These are phyloP conservation scores for Agaricales sp. DNA, from an alignment of 1,284 basidiomycete genomes.

Conservation along the genomic window DNA sequence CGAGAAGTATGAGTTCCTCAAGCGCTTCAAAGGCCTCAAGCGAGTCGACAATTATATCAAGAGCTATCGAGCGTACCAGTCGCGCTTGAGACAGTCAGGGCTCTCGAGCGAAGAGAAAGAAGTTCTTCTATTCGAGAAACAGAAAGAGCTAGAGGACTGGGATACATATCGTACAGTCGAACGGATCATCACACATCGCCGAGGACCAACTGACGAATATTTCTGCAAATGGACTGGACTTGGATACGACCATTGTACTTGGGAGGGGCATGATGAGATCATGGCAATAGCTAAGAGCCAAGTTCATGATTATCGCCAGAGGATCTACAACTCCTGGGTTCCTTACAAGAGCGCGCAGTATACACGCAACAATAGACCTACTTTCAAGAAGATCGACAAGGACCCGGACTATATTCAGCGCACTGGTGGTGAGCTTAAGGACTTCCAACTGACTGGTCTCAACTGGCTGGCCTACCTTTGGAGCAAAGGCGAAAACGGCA, in stretches of 20 bases:
- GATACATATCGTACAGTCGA: constrained; percentile 92
- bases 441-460: constrained; percentile 96
- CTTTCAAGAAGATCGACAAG: constrained; percentile 79
- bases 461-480: constrained; percentile 98
- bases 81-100: constrained; percentile 55
- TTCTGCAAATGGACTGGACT: constrained; percentile 97
- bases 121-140: constrained; percentile 80
- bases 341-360: constrained; percentile 82
- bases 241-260: constrained; percentile 93
- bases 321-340: constrained; percentile 74
- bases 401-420: constrained; percentile 82
- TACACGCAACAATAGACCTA: constrained; percentile 60
- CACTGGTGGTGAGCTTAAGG: constrained; percentile 85
- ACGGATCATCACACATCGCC: constrained; percentile 80
- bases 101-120: constrained; percentile 86
- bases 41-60: constrained; percentile 99
- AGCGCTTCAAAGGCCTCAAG: constrained; percentile 89
- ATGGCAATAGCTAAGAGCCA: constrained; percentile 63
- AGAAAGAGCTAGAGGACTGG: constrained; percentile 82
- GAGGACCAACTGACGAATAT: constrained; percentile 69
- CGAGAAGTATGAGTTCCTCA: constrained; percentile 91
- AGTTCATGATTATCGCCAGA: constrained; percentile 73
- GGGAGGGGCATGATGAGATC: constrained; percentile 84
- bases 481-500: constrained; percentile 93
- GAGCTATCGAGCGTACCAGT: constrained; percentile 66